Evolutionary conservation across 2,329 filamentous ascomycete genomes (phyloP).

Genomic region (Zopfia rhizophila): DNA sequence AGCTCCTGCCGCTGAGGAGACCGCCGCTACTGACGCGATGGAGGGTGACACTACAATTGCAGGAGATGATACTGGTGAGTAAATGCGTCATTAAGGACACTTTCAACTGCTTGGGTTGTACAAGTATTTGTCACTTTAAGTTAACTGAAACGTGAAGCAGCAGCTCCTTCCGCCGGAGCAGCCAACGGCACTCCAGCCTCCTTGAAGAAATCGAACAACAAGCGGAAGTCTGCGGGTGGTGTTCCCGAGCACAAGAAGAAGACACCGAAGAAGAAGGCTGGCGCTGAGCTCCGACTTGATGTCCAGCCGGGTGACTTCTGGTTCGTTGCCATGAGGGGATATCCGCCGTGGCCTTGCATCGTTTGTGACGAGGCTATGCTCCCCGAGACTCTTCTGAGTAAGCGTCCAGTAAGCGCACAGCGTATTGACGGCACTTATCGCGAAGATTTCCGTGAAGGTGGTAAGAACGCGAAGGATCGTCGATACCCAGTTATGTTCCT

Average conservation of each 20-base stretch:
- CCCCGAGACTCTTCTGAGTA: constrained; percentile 77
- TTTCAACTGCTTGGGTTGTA: constrained; percentile 1
- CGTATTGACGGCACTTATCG: constrained; percentile 86
- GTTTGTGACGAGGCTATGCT: constrained; percentile 96
- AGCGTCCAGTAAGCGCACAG: constrained; percentile 84
- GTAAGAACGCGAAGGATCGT: constrained; percentile 84
- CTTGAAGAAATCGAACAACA: constrained; percentile 48
- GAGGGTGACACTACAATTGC: constrained; percentile 30
- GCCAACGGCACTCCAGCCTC: constrained; percentile 62
- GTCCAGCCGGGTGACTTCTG: constrained; percentile 92
- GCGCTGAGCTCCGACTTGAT: constrained; percentile 73
- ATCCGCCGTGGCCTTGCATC: constrained; percentile 92
- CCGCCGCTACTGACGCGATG: constrained; percentile 34
- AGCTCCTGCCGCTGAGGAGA: constrained; percentile 28
- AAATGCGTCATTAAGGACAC: background rate
- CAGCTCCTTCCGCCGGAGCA: constrained; percentile 53
- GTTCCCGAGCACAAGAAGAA: constrained; percentile 80
- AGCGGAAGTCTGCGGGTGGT: constrained; percentile 77
- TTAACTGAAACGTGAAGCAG: constrained; percentile 38
- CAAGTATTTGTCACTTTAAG: constrained; percentile 2
- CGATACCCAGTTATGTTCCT: constrained; percentile 97
- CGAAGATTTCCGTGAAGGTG: constrained; percentile 86
- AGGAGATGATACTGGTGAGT: constrained; percentile 39
- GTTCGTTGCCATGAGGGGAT: constrained; percentile 93
- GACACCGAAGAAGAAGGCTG: constrained; percentile 78